A percentile compares a stretch with the other conserved stretches of the same genome.
Evolutionary conservation across 2,329 filamentous ascomycete genomes (phyloP).

Genomic region (Paecilomyces sp.): DNA sequence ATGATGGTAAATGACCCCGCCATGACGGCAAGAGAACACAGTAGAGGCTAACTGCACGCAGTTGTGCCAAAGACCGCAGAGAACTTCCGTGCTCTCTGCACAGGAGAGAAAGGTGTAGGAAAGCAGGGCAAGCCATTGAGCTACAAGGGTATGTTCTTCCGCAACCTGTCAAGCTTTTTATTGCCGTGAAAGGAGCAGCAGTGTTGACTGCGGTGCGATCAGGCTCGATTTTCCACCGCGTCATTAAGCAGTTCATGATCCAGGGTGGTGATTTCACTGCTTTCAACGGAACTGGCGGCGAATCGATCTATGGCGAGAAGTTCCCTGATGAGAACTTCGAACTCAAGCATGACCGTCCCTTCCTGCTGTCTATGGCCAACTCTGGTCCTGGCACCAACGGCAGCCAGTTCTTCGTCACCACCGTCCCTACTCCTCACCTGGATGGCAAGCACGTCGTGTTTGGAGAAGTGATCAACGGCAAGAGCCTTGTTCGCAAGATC

Average conservation of each 20-base stretch:
- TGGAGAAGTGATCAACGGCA: conserved; percentile 86
- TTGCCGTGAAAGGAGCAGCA: background rate
- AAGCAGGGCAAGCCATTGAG: conserved; percentile 77
- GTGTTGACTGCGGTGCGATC: background rate
- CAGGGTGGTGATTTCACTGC: conserved; percentile 95
- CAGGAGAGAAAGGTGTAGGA: conserved; percentile 83
- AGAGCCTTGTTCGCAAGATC: conserved; percentile 81
- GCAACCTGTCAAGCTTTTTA: background rate
- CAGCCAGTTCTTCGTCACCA: conserved; percentile 97
- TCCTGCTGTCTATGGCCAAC: conserved; percentile 96
- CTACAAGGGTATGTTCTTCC: conserved; percentile 60
- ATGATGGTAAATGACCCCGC: conserved; percentile 34
- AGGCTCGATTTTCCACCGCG: conserved; percentile 84
- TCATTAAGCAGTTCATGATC: conserved; percentile 99
- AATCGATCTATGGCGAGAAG: conserved; percentile 95
- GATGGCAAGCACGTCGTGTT: conserved; percentile 98
- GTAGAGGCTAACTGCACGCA: conserved; percentile 43
- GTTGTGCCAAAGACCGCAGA: conserved; percentile 91
- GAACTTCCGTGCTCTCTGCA: conserved; percentile 92
- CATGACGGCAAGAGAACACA: conserved; percentile 1
- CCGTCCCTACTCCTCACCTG: conserved; percentile 86
- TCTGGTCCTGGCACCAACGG: conserved; percentile 93
- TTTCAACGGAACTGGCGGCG: conserved; percentile 89
- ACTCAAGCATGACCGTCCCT: conserved; percentile 83
- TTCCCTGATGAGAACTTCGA: conserved; percentile 97